These are phyloP conservation scores for Alternaria consortialis DNA, from an alignment of 2,329 filamentous ascomycete genomes.

Conservation along the genomic window DNA sequence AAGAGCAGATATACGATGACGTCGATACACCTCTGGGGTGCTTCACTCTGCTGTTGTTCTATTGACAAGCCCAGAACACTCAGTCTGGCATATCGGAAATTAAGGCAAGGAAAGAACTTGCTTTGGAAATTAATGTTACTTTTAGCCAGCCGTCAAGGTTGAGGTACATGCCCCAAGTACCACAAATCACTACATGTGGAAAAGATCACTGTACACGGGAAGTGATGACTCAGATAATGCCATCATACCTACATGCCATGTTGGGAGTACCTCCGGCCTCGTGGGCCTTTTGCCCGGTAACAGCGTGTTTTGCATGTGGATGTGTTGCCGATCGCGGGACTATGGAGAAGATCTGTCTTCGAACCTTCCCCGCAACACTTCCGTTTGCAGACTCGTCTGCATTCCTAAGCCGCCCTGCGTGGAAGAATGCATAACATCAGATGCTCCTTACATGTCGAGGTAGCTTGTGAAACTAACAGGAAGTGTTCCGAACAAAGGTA, in stretches of 20 bases:
- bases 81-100: neutral
- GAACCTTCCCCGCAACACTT: slow-evolving; percentile 1
- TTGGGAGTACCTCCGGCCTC: neutral
- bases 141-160: neutral
- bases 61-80: neutral
- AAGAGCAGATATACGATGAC: neutral
- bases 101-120: neutral
- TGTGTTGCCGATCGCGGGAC: slow-evolving; percentile 8
- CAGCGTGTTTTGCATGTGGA: slow-evolving; percentile 2
- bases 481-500: neutral
- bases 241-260: slow-evolving; percentile 6
- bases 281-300: slow-evolving; percentile 8
- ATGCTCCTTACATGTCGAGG: neutral
- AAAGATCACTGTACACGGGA: neutral
- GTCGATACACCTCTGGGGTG: neutral
- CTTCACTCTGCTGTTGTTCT: neutral
- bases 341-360: neutral
- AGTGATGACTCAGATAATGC: slow-evolving; percentile 2
- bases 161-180: neutral
- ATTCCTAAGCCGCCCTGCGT: slow-evolving; percentile 3
- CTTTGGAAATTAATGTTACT: slow-evolving; percentile 1
- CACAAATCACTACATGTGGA: neutral
- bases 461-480: neutral
- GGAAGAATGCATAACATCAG: slow-evolving; percentile 5
- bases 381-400: neutral